A percentile compares a stretch with the other conserved stretches of the same genome.
Conservation (phyloP, 805 yeast genomes). For the Candida takata region DNA sequence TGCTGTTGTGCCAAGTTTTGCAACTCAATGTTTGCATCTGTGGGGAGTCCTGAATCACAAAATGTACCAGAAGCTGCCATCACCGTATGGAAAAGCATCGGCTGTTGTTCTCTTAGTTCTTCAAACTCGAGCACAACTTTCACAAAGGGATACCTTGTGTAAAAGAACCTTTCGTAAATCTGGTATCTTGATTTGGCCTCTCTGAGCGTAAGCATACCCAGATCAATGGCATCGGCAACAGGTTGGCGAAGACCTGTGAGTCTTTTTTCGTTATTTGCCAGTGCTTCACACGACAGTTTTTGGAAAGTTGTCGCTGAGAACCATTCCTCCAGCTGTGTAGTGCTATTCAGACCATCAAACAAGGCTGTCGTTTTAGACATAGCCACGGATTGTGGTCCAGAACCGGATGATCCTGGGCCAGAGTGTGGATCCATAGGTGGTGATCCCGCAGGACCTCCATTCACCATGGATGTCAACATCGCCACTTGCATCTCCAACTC, state of each 20-base stretch:
- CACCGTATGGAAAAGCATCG: slow-evolving; percentile 56
- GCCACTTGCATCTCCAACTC: slow-evolving; percentile 27
- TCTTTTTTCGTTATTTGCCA: slow-evolving; percentile 35
- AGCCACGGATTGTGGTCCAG: no score
- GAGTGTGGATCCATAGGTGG: background rate
- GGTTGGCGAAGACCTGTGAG: slow-evolving; percentile 12
- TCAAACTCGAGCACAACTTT: slow-evolving; percentile 40
- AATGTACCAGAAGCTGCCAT: slow-evolving; percentile 53
- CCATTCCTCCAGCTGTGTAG: slow-evolving; percentile 22
- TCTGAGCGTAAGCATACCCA: slow-evolving; percentile 48
- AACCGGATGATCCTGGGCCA: background rate
- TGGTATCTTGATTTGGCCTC: slow-evolving; percentile 54
- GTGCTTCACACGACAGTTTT: slow-evolving; percentile 38
- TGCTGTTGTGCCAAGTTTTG: slow-evolving; percentile 48
- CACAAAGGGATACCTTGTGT: slow-evolving; percentile 50
- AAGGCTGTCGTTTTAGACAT: no score
- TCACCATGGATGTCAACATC: slow-evolving; percentile 17
- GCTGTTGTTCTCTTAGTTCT: slow-evolving; percentile 42
- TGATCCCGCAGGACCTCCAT: slow-evolving; percentile 3
- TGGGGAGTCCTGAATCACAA: slow-evolving; percentile 24
- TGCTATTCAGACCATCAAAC: background rate
- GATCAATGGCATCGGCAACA: slow-evolving; percentile 43
- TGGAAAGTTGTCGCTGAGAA: slow-evolving; percentile 33
- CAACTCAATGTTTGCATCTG: slow-evolving; percentile 38
- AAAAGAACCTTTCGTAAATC: slow-evolving; percentile 41